Evolutionary conservation across 805 yeast species (phyloP), one percentile per base, ranked within the genome.

Genomic region (Wickerhamiella bombiphila): DNA sequence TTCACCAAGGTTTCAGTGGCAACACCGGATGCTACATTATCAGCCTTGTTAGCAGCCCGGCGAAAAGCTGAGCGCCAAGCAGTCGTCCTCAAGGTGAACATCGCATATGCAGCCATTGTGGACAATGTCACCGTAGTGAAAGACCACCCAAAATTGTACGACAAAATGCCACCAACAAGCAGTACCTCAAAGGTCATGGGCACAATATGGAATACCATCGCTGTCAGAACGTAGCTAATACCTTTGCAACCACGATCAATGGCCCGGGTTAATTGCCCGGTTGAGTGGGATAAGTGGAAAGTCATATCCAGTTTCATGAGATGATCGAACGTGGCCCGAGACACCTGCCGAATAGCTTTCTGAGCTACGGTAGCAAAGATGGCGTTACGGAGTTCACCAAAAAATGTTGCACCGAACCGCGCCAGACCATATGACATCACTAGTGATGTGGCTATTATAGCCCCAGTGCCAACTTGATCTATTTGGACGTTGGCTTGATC

Each of bases 201-300:
- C 24, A 88, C 64, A 26, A 91, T 86, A 56, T 91, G 97, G 64
- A 91, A 88, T n/a, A 91, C 94, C 94, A 88, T 81, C 2, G 97
- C 94, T 26, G 81, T 74, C 34, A 91, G 63, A 4, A 91, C 96
- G 50, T 80, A 86, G 9, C 93, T 77, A 38, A 91, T 88, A 63
- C 98, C 98, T 51, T 91, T 88, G 1, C 97, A 88, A 57, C 98
- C 98, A 46, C 98, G 67, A 52, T 91, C 98, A 51, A 91, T 91
- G 1, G 97, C 97, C 43, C 98, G 66, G 0, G 96, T 88, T 24
- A 91, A 60, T 0, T 95, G 97, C 47, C 98, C 98, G 0, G 98
- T 91, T 57, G 91, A 97, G 48, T 86, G 68, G 8, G 88, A 69
- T 29, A 91, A 60, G 57, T 91, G 98, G 69, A 88, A 91, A 16